Evolutionary conservation across 345 rosid genomes (phyloP).

Genomic region (Reutealis trisperma): DNA sequence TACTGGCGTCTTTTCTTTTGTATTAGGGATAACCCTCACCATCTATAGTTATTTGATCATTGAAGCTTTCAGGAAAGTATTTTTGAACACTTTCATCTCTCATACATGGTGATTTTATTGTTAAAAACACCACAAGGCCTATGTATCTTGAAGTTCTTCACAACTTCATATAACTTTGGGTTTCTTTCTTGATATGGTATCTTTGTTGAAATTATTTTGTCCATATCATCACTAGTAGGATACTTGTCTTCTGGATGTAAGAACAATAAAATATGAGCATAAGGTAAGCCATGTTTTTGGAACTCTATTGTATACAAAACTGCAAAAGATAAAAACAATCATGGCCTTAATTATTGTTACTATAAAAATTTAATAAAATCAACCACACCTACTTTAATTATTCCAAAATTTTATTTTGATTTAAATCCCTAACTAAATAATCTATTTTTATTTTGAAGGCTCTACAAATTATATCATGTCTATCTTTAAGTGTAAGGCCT

Average conservation of each 20-base stretch:
- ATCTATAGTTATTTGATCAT: neutral
- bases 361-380: too few species aligned
- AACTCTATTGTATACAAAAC: too few species aligned
- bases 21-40: neutral
- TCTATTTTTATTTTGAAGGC: neutral
- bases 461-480: neutral
- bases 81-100: neutral
- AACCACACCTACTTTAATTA: too few species aligned
- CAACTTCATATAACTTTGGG: neutral
- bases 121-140: slow-evolving; percentile 5
- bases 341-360: too few species aligned
- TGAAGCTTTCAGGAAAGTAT: neutral
- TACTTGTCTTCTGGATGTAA: neutral
- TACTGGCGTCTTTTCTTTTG: neutral
- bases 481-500: too few species aligned
- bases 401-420: too few species aligned
- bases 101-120: neutral
- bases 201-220: neutral
- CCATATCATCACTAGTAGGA: neutral
- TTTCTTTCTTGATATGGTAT: neutral
- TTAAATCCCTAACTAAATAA: too few species aligned
- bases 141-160: neutral
- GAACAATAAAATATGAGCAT: slow-evolving; percentile 1
- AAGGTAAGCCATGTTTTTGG: neutral
- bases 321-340: neutral